These are phyloP conservation scores for Solanum pinnatisectum DNA, from an alignment of 257 asterid genomes.

Conservation along the genomic window DNA sequence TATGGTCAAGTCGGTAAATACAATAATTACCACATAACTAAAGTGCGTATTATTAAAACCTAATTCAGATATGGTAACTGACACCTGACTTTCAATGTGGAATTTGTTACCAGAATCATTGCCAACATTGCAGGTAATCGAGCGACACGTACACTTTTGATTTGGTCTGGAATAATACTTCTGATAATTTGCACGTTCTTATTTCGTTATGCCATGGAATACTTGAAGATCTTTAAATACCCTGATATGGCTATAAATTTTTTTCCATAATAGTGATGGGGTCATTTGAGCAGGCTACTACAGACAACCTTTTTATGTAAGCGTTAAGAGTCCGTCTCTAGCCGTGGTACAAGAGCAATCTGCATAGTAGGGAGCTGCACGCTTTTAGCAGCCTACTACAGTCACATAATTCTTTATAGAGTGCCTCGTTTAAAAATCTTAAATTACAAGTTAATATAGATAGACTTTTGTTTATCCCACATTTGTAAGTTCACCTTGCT, in stretches of 20 bases:
- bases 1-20: not conserved
- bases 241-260: not conserved
- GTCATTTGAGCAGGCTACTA: not conserved
- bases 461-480: not conserved
- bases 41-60: not conserved
- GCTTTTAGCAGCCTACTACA: not conserved
- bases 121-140: not conserved
- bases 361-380: not conserved
- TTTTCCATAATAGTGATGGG: not conserved
- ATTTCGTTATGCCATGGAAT: not conserved
- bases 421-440: not conserved
- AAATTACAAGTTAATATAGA: not conserved
- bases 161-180: not conserved
- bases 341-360: not conserved
- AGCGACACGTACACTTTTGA: not conserved
- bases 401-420: not conserved
- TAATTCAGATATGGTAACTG: not conserved
- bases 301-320: not conserved
- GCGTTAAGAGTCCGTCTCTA: not conserved
- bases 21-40: not conserved
- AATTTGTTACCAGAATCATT: not conserved
- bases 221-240: not conserved
- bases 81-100: not conserved
- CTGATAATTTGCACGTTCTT: not conserved
- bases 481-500: not conserved